A percentile compares a stretch with the other conserved stretches of the same genome.
These are phyloP conservation scores for Tricholomella constricta DNA, from an alignment of 768 basidiomycete species.

Conservation along the genomic window DNA sequence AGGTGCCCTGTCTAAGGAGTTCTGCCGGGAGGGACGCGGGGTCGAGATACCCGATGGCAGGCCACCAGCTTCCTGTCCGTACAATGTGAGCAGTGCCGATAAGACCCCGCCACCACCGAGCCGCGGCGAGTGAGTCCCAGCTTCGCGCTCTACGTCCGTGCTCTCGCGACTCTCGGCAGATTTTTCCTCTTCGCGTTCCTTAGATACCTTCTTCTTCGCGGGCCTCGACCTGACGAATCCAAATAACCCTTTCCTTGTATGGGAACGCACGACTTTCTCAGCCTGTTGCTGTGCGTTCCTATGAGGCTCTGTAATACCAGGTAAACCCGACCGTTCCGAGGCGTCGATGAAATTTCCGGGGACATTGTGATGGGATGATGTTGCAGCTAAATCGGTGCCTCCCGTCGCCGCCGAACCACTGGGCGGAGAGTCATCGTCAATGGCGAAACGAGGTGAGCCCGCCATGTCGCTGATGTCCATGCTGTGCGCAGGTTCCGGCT, in stretches of 20 bases:
- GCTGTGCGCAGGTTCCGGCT: conserved; percentile 12
- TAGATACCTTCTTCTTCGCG: conserved; percentile 16
- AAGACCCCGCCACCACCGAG: conserved; percentile 55
- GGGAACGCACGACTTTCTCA: conserved; percentile 13
- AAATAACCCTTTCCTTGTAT: conserved; percentile 7
- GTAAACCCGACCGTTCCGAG: conserved; percentile 64
- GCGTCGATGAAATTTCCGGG: conserved; percentile 63
- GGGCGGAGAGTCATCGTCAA: neutral
- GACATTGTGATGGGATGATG: conserved; percentile 34
- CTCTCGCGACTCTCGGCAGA: conserved; percentile 8
- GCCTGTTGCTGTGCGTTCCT: conserved; percentile 8
- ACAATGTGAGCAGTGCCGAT: conserved; percentile 65
- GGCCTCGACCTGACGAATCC: neutral
- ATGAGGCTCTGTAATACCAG: conserved; percentile 31
- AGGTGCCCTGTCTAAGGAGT: too few relatives aligned
- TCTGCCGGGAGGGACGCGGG: conserved; percentile 5
- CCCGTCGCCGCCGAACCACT: neutral
- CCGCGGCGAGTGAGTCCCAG: conserved; percentile 10
- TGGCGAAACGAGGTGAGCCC: conserved; percentile 2
- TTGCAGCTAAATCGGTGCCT: conserved; percentile 9
- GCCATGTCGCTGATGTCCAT: conserved; percentile 9
- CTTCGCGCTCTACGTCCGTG: conserved; percentile 26
- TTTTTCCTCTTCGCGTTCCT: conserved; percentile 16
- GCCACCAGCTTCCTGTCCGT: conserved; percentile 43
- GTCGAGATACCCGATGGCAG: conserved; percentile 20